phyloP scores from a whole-genome alignment of 768 basidiomycete species.

The Tephrocybe sp. region DNA sequence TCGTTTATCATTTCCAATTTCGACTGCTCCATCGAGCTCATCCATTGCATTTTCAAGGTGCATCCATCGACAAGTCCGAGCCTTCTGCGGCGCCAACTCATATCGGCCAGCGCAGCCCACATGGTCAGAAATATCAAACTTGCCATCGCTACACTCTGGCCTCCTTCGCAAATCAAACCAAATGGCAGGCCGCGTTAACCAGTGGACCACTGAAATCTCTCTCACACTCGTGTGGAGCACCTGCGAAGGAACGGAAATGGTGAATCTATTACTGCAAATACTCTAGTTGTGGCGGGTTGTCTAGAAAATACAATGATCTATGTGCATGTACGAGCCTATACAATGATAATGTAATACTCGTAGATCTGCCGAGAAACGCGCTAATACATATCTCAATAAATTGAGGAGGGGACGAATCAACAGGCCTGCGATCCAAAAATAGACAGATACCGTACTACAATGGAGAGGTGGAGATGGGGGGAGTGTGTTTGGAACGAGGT shows the following conservation, averaged over 20 bases:
- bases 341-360: not conserved
- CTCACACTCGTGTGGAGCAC: too few relatives aligned
- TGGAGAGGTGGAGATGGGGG: conserved; percentile 9
- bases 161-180: conserved; percentile 6
- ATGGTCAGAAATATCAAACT: conserved; percentile 4
- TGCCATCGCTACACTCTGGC: too few relatives aligned
- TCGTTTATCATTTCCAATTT: not conserved
- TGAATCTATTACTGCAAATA: not conserved
- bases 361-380: not conserved
- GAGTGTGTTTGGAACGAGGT: conserved; percentile 46
- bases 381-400: not conserved
- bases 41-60: not conserved
- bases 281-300: not conserved
- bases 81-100: not conserved
- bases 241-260: too few relatives aligned
- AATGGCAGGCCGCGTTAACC: conserved; percentile 7
- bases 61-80: not conserved
- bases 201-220: too few relatives aligned
- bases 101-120: not conserved
- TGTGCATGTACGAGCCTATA: not conserved
- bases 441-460: not conserved
- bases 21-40: not conserved
- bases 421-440: not conserved
- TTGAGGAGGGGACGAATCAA: not conserved
- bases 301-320: not conserved